Percentiles rank a stretch among this genome's conserved stretches.
phyloP scores from a whole-genome alignment of 306 rosid species.

The Styphnolobium japonicum region DNA sequence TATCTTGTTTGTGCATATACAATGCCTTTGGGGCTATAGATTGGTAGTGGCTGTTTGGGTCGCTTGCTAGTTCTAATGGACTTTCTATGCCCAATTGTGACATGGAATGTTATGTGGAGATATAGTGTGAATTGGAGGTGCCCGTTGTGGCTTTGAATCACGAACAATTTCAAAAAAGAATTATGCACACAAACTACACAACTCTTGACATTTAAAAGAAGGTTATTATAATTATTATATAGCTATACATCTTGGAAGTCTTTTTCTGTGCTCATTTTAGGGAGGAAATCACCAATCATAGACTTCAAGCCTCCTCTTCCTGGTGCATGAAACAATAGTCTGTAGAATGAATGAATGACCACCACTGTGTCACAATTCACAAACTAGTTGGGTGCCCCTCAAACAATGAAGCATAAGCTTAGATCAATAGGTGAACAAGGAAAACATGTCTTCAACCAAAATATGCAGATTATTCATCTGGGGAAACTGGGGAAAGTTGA shows the following conservation, averaged over 20 bases:
- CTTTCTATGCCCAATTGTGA: too few relatives aligned
- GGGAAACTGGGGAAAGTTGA: slow-evolving; percentile 70
- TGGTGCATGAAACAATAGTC: background rate
- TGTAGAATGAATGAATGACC: background rate
- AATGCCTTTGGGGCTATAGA: too few relatives aligned
- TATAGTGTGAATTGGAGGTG: too few relatives aligned
- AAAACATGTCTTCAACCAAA: slow-evolving; percentile 49
- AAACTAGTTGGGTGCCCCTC: background rate
- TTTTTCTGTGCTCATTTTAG: background rate
- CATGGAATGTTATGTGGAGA: too few relatives aligned
- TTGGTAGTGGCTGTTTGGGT: too few relatives aligned
- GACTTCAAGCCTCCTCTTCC: background rate
- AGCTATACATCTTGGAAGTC: background rate
- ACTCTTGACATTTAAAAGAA: too few relatives aligned
- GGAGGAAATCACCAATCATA: background rate
- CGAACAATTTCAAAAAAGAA: too few relatives aligned
- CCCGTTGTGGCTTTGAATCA: too few relatives aligned
- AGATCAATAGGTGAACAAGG: slow-evolving; percentile 48
- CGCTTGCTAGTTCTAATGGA: too few relatives aligned
- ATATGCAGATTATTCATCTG: slow-evolving; percentile 48
- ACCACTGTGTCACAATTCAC: background rate
- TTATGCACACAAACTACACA: too few relatives aligned
- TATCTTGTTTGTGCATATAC: too few relatives aligned
- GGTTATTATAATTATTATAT: too few relatives aligned
- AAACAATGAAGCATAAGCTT: slow-evolving; percentile 28